Percentiles rank a stretch among this genome's conserved stretches.
These are phyloP conservation scores for Nicotiana paniculata DNA, from an alignment of 257 asterid species.

Conservation along the genomic window DNA sequence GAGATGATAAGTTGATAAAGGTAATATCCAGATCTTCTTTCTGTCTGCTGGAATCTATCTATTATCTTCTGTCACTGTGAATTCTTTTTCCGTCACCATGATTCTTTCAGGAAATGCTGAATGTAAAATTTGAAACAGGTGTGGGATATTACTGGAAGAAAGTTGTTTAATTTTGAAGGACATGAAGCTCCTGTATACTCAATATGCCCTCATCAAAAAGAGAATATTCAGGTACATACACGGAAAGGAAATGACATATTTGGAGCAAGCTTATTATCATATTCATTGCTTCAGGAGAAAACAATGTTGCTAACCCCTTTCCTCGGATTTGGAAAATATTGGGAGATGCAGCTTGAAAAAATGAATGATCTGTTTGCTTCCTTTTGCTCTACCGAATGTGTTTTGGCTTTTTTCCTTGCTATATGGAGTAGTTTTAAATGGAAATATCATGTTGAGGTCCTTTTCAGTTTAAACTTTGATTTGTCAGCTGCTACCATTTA, in stretches of 20 bases:
- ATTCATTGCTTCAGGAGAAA: not conserved
- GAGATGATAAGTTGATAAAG: slow-evolving; percentile 93
- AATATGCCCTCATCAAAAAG: slow-evolving; percentile 94
- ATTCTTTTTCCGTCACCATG: not conserved
- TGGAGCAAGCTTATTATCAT: not conserved
- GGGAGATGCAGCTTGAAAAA: not conserved
- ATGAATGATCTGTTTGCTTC: too few relatives aligned
- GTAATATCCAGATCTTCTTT: slow-evolving; percentile 23
- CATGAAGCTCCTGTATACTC: slow-evolving; percentile 98
- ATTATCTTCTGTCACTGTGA: too few relatives aligned
- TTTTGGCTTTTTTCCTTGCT: too few relatives aligned
- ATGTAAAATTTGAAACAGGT: slow-evolving; percentile 54
- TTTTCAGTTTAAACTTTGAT: too few relatives aligned
- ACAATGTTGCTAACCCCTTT: not conserved
- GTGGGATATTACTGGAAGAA: slow-evolving; percentile 90
- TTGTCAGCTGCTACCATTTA: too few relatives aligned
- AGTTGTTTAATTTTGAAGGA: slow-evolving; percentile 86
- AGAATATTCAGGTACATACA: slow-evolving; percentile 73
- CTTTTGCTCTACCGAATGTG: too few relatives aligned
- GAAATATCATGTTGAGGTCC: too few relatives aligned
- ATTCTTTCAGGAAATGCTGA: slow-evolving; percentile 19
- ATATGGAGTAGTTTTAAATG: too few relatives aligned
- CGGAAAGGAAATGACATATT: not conserved
- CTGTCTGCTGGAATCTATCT: not conserved
- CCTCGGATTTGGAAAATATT: not conserved